Base-by-base conservation (phyloP, 179 eudicot species). In the Monotropa hypopitys region DNA sequence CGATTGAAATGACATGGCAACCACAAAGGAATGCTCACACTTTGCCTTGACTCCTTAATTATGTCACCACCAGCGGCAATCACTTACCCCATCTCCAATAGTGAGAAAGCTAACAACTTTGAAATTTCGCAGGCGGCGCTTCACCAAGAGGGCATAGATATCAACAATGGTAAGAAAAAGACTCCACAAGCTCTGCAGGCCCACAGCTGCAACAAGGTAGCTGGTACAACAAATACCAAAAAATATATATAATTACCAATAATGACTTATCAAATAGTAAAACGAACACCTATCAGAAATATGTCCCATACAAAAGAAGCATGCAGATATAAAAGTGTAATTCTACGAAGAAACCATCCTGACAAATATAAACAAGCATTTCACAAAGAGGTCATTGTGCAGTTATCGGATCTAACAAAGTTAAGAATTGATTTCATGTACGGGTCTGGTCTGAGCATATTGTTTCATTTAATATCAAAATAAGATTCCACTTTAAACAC, bases 21-120 rank as follows among this genome's bases (percentile, higher is more conserved):
- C 26, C 61, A 54, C 61, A 9, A 54, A 54, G 61, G 0, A 20
- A 54, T 54, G 61, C 61, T 54, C 61, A 54, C 10, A 54, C 7
- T 20, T 54, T 20, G 26, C 28, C 6, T 54, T 4, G 26, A 20
- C 7, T 18, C 26, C 61, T 54, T 23, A 54, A 21, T 54, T 4
- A 54, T 54, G 61, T 54, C 21, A 54, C n/a, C 5, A 54, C 5
- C 28, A 54, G 21, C 2, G 6, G 13, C 3, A 38, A 38, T 32
- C 70, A 3, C 85, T 84, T 84, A 87, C 90, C 90, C 89, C 90
- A 80, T 88, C 90, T 33, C 90, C 90, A 46, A 88, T 76, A 62
- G 90, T 81, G 79, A 88, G 86, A 68, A 86, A 81, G 54, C 85
- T 71, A 46, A 86, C 83, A 71, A 74, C 82, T 72, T 67, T 81